Evolutionary conservation across 805 yeast genomes (phyloP), one percentile per base, ranked within the genome.

Genomic region (Kuraishia ogatae): DNA sequence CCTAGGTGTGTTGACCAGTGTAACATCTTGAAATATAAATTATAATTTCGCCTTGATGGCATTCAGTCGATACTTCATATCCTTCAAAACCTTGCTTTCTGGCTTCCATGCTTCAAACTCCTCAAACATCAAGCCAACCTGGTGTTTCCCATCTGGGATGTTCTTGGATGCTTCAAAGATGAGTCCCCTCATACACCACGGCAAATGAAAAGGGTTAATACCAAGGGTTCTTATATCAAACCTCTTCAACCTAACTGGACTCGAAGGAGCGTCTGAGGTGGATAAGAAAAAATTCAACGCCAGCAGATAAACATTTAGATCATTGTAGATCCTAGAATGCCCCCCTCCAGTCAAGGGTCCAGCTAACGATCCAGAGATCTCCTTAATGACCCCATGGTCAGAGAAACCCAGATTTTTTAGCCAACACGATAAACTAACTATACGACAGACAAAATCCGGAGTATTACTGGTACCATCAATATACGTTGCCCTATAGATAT

Each of bases 271-370:
- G 67, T 83, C 85, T 20, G 84, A 80, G 0, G 97, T 89, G 61
- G 87, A 91, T 22, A 92, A 69, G 1, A 89, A 80, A 65, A 87
- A 85, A 57, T 83, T 78, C 48, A 92, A 63, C 0, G 94, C 97
- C 58, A 89, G 66, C 60, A 84, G 89, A 66, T 93, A 93, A 0
- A 94, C 98, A 55, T 84, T 80, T 2, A 84, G 82, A 60, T 89
- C 96, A 62, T 88, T 87, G 68, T 93, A 93, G 26, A 94, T 83
- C 59, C 80, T 85, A 0, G 97, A 91, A 67, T 93, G 99, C 0
- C 99, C 99, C 7, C 94, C 92, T 2, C 97, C 97, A 0, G 97
- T 93, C 54, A 94, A 73, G 1, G 97, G 87, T 0, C 99, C 99
- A 0, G 96, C 94, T 58, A 87, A 69, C 0, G 89, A 78, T 48